Evolutionary conservation across 176 grass and related monocot genomes (phyloP), one percentile per base, ranked within the genome.

Genomic region (Chloris gayana): DNA sequence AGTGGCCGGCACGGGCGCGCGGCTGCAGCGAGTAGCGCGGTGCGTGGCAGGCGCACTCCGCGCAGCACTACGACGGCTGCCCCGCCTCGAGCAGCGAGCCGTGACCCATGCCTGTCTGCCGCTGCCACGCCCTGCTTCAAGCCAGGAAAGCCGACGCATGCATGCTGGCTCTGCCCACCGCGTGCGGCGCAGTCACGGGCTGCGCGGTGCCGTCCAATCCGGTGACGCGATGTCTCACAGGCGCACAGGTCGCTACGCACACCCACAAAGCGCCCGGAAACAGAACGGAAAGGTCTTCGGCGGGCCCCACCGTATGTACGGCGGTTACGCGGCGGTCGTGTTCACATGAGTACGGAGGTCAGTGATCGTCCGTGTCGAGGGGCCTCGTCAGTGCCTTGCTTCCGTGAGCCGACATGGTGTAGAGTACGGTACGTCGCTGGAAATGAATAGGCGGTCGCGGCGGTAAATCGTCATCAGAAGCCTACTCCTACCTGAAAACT

Each of bases 251-350:
- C 41, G 11, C 41, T 42, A 2, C 29, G 27, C 66, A 21, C 0
- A 29, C 61, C 19, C 66, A 67, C 76, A 79, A 79, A 67, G 76
- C 64, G 33, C 42, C 60, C 1, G 10, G n/a, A 29, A 74, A 9
- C 22, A 59, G 33, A 27, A 27, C 50, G 15, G 35, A 32, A 81
- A 60, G 67, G 47, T 33, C 35, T 18, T 15, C 13, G 19, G 62
- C 7, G 81, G 60, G 26, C 3, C 71, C 70, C 59, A 12, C 19
- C 26, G 62, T 44, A 56, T 2, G 34, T 21, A 19, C 63, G 29
- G 18, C 41, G 59, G 15, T 7, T 2, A 2, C 26, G 9, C 0
- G 73, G n/a, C n/a, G n/a, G n/a, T n/a, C 34, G 54, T 30, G 66
- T 72, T 61, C 78, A 70, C 67, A 72, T 19, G 44, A 12, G 50